Evolutionary conservation across 768 basidiomycete species (phyloP).

Genomic region (Crucibulum laeve): DNA sequence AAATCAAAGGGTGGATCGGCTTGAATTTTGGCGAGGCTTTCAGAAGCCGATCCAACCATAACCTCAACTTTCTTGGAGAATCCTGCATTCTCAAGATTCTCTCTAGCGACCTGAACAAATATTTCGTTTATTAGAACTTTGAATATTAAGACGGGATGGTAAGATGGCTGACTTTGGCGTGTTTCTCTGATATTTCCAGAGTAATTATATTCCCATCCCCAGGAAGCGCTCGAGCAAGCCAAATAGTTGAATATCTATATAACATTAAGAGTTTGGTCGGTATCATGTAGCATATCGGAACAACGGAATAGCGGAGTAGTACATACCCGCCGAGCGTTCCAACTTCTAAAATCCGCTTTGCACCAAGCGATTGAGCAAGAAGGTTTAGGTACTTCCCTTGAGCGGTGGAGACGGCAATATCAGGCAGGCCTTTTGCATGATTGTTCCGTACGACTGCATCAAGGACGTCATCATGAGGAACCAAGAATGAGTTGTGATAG

Average conservation of each 20-base stretch:
- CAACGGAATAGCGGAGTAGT: background rate
- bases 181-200: constrained; percentile 39
- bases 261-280: background rate
- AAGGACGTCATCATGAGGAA: constrained; percentile 22
- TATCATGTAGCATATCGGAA: background rate
- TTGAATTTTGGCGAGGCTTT: constrained; percentile 43
- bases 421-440: constrained; percentile 21
- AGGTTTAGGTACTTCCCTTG: constrained; percentile 44
- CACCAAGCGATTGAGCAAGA: constrained; percentile 34
- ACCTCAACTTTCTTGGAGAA: constrained; percentile 44
- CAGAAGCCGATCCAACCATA: constrained; percentile 46
- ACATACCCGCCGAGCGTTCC: constrained; percentile 49
- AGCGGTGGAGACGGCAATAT: constrained; percentile 30
- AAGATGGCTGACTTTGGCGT: constrained; percentile 35
- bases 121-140: background rate
- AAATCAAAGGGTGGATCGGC: constrained; percentile 56
- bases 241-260: constrained; percentile 40
- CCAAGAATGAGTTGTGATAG: constrained; percentile 41
- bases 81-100: constrained; percentile 54
- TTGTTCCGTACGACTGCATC: constrained; percentile 22
- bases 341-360: constrained; percentile 46
- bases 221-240: constrained; percentile 42
- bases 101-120: constrained; percentile 46
- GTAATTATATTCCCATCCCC: constrained; percentile 45
- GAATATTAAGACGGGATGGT: background rate